phyloP scores from a whole-genome alignment of 352 stramenopile species.

The Globisporangium abappressorium region DNA sequence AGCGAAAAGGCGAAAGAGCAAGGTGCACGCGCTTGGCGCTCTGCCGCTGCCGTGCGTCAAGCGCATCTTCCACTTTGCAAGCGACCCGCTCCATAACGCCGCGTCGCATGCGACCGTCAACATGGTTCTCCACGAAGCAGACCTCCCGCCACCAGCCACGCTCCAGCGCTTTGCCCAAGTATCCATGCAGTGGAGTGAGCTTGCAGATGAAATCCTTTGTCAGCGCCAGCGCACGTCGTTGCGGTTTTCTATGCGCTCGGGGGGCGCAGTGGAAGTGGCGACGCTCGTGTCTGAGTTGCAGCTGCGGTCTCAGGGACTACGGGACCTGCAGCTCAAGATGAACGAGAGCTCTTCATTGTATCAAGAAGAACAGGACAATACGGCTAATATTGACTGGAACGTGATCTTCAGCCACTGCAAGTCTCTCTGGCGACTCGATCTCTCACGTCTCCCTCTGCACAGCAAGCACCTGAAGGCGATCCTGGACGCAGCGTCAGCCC shows the following conservation, averaged over 20 bases:
- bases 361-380: neutral
- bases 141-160: neutral
- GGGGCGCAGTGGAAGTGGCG: neutral
- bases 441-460: slow-evolving; percentile 10
- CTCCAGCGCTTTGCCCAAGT: slow-evolving; percentile 7
- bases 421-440: slow-evolving; percentile 10
- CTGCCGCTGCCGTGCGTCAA: slow-evolving; percentile 9
- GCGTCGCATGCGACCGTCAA: neutral
- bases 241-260: neutral
- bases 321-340: slow-evolving; percentile 7
- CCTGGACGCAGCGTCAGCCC: neutral
- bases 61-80: slow-evolving; percentile 10
- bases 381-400: neutral
- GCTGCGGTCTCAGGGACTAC: neutral
- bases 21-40: neutral
- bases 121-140: neutral
- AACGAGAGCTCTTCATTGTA: neutral
- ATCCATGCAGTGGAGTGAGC: neutral
- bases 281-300: neutral
- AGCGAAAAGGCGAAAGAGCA: neutral
- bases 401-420: neutral
- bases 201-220: neutral
- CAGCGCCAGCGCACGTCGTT: neutral
- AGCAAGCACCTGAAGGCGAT: slow-evolving; percentile 10
- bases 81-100: neutral